These are phyloP conservation scores for Citrullus amarus DNA, from an alignment of 306 rosid species.

Conservation along the genomic window DNA sequence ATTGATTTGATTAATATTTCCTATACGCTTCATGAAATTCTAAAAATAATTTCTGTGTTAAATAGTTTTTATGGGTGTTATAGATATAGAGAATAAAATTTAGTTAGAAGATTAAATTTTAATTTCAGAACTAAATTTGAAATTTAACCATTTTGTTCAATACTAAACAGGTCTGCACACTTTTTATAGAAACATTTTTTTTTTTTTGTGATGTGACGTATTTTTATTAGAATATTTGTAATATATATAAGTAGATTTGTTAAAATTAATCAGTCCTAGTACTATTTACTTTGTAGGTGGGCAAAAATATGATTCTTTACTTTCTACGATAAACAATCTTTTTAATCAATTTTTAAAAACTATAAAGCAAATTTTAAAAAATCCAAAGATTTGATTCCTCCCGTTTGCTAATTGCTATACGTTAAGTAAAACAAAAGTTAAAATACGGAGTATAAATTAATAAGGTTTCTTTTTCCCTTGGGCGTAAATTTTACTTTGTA, in stretches of 20 bases:
- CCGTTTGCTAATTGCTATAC: too few species aligned
- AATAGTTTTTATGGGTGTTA: too few species aligned
- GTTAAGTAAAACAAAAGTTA: neutral
- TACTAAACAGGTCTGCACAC: neutral
- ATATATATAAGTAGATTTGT: neutral
- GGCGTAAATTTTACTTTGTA: neutral
- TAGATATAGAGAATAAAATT: too few species aligned
- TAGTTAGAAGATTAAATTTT: too few species aligned
- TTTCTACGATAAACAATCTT: neutral
- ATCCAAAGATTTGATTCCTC: neutral
- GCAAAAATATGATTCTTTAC: neutral
- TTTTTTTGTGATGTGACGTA: neutral
- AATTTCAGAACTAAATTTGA: too few species aligned
- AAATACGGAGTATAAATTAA: neutral
- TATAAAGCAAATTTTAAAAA: neutral
- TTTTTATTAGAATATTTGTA: neutral
- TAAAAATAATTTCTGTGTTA: too few species aligned
- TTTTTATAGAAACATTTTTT: too few species aligned
- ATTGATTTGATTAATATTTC: too few species aligned
- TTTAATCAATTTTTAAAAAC: neutral
- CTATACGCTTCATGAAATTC: too few species aligned
- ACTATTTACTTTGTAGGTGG: neutral
- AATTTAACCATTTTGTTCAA: too few species aligned
- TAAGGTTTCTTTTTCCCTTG: neutral
- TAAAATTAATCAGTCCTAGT: neutral